Conservation (phyloP, 306 rosid genomes). For the Sindora glabra region DNA sequence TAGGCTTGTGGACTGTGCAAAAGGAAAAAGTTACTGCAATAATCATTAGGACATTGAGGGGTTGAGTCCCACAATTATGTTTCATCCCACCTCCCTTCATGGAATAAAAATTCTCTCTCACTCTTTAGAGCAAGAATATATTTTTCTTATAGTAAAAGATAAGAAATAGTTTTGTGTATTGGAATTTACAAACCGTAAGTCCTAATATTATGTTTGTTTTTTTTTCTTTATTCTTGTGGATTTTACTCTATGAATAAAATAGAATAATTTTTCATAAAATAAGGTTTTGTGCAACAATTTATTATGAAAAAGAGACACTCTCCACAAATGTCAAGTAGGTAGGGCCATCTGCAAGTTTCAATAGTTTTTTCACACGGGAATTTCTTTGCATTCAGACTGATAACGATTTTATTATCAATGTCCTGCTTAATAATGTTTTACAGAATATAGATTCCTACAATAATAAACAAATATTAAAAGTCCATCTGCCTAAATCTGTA, state of each 20-base stretch:
- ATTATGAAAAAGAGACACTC: slow-evolving; percentile 11
- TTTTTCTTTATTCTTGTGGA: too few relatives aligned
- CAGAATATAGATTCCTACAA: not conserved
- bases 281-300: slow-evolving; percentile 17
- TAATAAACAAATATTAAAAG: too few relatives aligned
- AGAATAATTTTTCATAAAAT: not conserved
- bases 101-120: too few relatives aligned
- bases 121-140: too few relatives aligned
- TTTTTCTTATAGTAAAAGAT: too few relatives aligned
- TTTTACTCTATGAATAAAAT: slow-evolving; percentile 2
- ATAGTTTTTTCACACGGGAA: slow-evolving; percentile 7
- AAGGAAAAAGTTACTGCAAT: slow-evolving; percentile 14
- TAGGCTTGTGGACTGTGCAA: slow-evolving; percentile 35
- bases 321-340: slow-evolving; percentile 31
- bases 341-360: slow-evolving; percentile 37
- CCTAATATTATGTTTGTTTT: too few relatives aligned
- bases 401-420: not conserved
- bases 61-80: not conserved
- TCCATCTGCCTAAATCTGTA: not conserved
- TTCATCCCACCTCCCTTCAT: too few relatives aligned
- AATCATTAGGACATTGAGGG: not conserved
- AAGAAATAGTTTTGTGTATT: too few relatives aligned
- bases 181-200: too few relatives aligned
- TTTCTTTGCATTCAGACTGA: not conserved
- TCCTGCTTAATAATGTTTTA: not conserved